Conservation (phyloP, 306 rosid genomes). For the Elaeagnus macrophylla region DNA sequence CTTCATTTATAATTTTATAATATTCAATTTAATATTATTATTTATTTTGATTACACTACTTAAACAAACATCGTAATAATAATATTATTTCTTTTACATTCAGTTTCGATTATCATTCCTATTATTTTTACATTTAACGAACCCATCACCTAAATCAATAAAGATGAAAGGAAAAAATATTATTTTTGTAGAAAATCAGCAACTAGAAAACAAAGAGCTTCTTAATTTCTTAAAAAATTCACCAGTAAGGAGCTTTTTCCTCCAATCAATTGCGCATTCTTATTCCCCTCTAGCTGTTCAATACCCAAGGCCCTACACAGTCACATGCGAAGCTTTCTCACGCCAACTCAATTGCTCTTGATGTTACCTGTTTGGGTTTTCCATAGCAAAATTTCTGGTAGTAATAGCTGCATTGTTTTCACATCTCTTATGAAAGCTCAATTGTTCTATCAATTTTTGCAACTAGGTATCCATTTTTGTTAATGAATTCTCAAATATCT, state of each 20-base stretch:
- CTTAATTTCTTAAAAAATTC: too few species aligned
- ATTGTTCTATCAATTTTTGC: background rate
- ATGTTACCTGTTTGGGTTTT: background rate
- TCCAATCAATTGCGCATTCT: constrained; percentile 18
- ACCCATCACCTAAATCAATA: too few species aligned
- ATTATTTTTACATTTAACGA: too few species aligned
- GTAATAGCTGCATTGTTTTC: background rate
- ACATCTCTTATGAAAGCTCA: background rate
- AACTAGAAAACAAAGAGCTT: background rate
- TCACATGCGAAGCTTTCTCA: background rate
- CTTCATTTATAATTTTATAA: too few species aligned
- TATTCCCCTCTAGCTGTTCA: background rate
- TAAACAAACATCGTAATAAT: too few species aligned
- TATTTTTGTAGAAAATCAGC: too few species aligned
- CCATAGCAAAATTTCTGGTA: constrained; percentile 2
- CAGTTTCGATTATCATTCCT: too few species aligned
- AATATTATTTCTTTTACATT: too few species aligned
- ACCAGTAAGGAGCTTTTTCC: background rate
- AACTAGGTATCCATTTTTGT: background rate
- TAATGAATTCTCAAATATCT: background rate
- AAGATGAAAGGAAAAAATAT: too few species aligned
- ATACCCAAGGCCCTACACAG: background rate
- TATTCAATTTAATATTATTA: too few species aligned
- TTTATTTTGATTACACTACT: too few species aligned
- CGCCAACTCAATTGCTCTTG: background rate